Percentiles rank a stretch among this genome's conserved stretches.
Conservation (phyloP, 2,329 filamentous ascomycete species). For the Microcyclosporella mali region DNA sequence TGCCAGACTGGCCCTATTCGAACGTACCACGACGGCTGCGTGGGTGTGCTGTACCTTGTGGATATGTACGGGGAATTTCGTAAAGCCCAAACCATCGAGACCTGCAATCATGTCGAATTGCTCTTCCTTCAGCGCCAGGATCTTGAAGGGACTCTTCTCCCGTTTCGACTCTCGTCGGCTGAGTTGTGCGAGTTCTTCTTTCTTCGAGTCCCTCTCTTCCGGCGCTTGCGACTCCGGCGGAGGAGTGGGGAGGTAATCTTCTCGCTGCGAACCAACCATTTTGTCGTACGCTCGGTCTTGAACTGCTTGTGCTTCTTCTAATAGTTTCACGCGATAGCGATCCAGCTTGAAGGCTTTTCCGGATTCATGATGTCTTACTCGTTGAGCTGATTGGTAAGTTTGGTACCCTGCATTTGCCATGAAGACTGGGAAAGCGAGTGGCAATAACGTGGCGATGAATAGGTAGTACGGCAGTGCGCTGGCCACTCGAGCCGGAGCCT, state of each 20-base stretch:
- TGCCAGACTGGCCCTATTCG: constrained; percentile 58
- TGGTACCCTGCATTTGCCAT: constrained; percentile 72
- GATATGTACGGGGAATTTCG: constrained; percentile 62
- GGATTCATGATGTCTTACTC: constrained; percentile 68
- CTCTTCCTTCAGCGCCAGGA: constrained; percentile 67
- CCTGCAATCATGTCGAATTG: constrained; percentile 82
- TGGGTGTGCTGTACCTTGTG: constrained; percentile 75
- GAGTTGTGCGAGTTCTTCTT: constrained; percentile 3
- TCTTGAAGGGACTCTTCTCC: constrained; percentile 46
- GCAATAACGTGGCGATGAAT: constrained; percentile 63
- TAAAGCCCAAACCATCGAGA: constrained; percentile 59
- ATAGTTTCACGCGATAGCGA: constrained; percentile 68
- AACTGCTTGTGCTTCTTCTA: constrained; percentile 66
- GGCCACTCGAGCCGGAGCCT: constrained; percentile 33
- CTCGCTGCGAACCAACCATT: constrained; percentile 58
- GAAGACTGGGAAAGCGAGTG: constrained; percentile 65
- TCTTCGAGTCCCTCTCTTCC: background rate
- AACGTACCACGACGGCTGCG: constrained; percentile 81
- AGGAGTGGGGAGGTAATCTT: constrained; percentile 62
- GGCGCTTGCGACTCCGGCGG: constrained; percentile 25
- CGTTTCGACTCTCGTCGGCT: constrained; percentile 20
- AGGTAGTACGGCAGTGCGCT: constrained; percentile 58
- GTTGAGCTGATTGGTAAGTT: constrained; percentile 64
- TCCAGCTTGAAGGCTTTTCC: constrained; percentile 58
- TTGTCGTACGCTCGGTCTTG: constrained; percentile 74